Evolutionary conservation across 208 protist species (phyloP), one percentile per base, ranked within the genome.

Genomic region (Trichomonas gallinae): DNA sequence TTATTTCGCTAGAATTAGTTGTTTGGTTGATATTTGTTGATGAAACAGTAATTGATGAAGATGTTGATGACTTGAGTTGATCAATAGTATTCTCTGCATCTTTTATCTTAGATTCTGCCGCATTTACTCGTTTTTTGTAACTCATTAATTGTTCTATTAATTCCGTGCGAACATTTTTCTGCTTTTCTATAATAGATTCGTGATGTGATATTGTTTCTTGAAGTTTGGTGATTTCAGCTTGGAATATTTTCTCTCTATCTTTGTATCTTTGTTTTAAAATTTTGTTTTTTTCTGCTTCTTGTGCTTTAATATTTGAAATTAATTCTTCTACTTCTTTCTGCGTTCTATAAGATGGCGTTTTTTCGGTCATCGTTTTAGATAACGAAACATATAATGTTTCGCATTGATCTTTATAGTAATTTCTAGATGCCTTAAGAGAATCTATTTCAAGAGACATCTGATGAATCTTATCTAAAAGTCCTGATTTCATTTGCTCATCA

Each of bases 81-180:
- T 34, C 31, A 44, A 89, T 44, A 15, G 31, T 89, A n/a, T 9
- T n/a, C 26, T 89, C 83, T n/a, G 83, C 38, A 4, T 89, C 83
- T 26, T 89, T 34, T 15, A 23, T 10, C 17, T 44, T 46, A 0
- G 83, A n/a, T 31, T 46, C 38, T 34, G 83, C 34, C 46, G 31
- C 21, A 26, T 8, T 46, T 89, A 89, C 45, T 10, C 34, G 21
- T 26, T 89, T 89, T 46, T 89, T 89, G 23, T 89, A 89, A 46
- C 13, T 44, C 83, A 89, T 89, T 45, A 89, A 89, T 89, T 89
- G 31, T 46, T 89, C 83, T 48, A 89, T 89, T 89, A 89, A 46
- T 89, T 40, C 83, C 6, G 31, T 40, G 2, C 83, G 34, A n/a
- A 46, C 83, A 8, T 89, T 40, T 89, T 89, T 40, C 40, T 89